phyloP scores from a whole-genome alignment of 768 basidiomycete genomes.

The Russula olivacea region DNA sequence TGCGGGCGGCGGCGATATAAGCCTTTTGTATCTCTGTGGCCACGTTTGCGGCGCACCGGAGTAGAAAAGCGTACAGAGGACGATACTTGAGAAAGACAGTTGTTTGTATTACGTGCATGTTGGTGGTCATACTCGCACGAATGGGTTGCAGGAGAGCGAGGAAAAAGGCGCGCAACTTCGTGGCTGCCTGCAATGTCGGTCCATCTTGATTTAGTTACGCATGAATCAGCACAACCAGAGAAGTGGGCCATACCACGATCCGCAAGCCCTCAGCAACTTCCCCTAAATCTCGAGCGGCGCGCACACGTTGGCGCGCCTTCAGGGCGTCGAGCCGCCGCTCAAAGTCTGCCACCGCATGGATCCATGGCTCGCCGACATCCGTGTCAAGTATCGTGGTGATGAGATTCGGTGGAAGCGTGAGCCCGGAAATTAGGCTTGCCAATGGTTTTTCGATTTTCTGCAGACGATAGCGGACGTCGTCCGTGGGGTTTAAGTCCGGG shows the following conservation, averaged over 20 bases:
- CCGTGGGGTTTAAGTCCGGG: not conserved
- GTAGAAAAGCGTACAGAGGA: conserved; percentile 77
- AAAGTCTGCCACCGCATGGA: conserved; percentile 72
- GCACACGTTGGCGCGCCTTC: conserved; percentile 72
- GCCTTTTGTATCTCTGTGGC: conserved; percentile 85
- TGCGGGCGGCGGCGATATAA: conserved; percentile 74
- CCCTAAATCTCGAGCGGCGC: conserved; percentile 76
- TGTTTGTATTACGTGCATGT: conserved; percentile 89
- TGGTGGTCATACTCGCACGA: conserved; percentile 75
- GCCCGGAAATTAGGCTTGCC: conserved; percentile 68
- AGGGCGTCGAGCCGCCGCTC: conserved; percentile 66
- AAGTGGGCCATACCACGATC: conserved; percentile 62
- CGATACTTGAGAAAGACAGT: conserved; percentile 79
- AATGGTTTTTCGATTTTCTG: conserved; percentile 89
- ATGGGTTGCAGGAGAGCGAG: conserved; percentile 79
- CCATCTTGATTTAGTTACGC: not conserved
- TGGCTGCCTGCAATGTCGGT: conserved; percentile 57
- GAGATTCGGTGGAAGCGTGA: conserved; percentile 77
- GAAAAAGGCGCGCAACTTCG: conserved; percentile 84
- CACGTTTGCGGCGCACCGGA: conserved; percentile 72
- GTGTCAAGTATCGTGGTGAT: conserved; percentile 77
- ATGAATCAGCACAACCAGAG: not conserved
- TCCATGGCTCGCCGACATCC: conserved; percentile 84
- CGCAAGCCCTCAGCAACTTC: conserved; percentile 83
- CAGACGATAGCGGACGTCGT: conserved; percentile 10